These are phyloP conservation scores for Aspergillus caelatus DNA, from an alignment of 2,329 filamentous ascomycete species.

Conservation along the genomic window DNA sequence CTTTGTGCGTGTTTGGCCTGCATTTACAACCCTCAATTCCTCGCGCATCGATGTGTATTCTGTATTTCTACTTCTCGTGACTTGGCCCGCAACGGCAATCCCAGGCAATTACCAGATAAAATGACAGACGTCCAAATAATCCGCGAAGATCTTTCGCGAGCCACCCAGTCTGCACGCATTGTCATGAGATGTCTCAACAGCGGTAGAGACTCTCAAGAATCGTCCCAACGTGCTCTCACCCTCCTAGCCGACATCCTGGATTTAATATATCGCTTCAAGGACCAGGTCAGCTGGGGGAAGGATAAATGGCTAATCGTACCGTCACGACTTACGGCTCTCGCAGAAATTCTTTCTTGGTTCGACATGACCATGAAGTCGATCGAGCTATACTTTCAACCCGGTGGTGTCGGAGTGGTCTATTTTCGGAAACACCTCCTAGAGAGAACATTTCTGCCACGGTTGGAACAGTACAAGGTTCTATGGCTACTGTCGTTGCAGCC, in stretches of 20 bases:
- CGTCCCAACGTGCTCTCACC: conserved; percentile 22
- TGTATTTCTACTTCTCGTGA: neutral
- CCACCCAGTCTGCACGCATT: conserved; percentile 21
- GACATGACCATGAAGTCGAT: conserved; percentile 27
- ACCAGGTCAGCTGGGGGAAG: conserved; percentile 26
- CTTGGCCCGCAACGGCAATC: neutral
- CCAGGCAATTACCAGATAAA: neutral
- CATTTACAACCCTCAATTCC: neutral
- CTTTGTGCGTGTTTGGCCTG: neutral
- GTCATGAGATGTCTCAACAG: conserved; percentile 27
- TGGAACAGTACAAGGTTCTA: conserved; percentile 35
- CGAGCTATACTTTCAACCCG: conserved; percentile 35
- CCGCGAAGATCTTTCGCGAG: conserved; percentile 20
- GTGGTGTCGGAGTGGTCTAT: conserved; percentile 28
- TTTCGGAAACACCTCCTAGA: conserved; percentile 33
- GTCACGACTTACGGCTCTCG: conserved; percentile 21
- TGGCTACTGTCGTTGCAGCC: conserved; percentile 32
- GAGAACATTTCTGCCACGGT: conserved; percentile 26
- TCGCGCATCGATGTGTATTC: neutral
- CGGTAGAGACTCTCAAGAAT: conserved; percentile 29
- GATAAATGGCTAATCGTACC: conserved; percentile 27
- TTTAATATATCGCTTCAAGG: conserved; percentile 25
- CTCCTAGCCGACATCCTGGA: conserved; percentile 29
- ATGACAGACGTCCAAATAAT: conserved; percentile 17
- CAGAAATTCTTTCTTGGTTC: conserved; percentile 27